A percentile compares a stretch with the other conserved stretches of the same genome.
phyloP scores from a whole-genome alignment of 495 filamentous ascomycete genomes.

The Xylaria castorea region DNA sequence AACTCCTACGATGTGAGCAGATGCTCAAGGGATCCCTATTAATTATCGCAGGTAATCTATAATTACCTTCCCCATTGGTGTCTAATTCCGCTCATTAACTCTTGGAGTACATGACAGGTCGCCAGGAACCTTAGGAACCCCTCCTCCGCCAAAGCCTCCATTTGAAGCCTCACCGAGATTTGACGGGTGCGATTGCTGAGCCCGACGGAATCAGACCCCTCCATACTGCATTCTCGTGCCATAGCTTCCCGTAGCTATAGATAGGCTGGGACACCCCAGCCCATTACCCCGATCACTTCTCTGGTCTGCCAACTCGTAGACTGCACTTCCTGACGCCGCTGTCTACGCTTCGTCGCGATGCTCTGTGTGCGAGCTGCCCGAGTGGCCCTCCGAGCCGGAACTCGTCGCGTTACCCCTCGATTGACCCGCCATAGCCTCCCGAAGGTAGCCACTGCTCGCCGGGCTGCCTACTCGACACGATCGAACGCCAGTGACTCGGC shows the following conservation, averaged over 20 bases:
- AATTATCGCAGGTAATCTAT: conserved; percentile 33
- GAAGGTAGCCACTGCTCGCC: background rate
- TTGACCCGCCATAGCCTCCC: background rate
- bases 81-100: conserved; percentile 25
- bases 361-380: conserved; percentile 23
- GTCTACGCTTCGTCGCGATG: conserved; percentile 9
- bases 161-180: conserved; percentile 19
- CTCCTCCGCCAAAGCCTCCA: conserved; percentile 20
- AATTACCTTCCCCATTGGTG: conserved; percentile 21
- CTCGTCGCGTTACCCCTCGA: conserved; percentile 25
- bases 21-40: conserved; percentile 24
- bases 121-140: conserved; percentile 19
- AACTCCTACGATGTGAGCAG: conserved; percentile 29
- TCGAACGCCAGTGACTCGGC: conserved; percentile 49
- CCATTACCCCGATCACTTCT: background rate
- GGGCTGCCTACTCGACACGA: conserved; percentile 42
- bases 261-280: background rate
- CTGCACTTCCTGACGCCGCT: background rate
- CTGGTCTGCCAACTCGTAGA: background rate
- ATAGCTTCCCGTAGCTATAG: conserved; percentile 9
- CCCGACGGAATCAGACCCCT: conserved; percentile 9
- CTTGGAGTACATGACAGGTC: conserved; percentile 22
- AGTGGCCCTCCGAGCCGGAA: conserved; percentile 22
- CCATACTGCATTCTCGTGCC: background rate
- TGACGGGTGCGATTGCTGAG: conserved; percentile 6